These are phyloP conservation scores for Pythium diclinum DNA, from an alignment of 352 stramenopile species.

Conservation along the genomic window DNA sequence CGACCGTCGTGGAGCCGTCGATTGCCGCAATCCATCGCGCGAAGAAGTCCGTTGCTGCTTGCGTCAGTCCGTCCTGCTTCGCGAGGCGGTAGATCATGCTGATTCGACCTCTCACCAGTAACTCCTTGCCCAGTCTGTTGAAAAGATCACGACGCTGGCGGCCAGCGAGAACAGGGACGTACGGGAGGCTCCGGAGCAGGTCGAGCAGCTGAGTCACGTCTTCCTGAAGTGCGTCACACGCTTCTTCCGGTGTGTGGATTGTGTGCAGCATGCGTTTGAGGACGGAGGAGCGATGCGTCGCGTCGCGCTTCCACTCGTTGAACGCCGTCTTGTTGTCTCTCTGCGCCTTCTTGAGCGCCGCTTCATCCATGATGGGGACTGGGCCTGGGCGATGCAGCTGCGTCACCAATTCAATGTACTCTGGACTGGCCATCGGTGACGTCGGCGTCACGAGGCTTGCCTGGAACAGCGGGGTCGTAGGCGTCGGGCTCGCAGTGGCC, in stretches of 20 bases:
- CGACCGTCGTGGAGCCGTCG: background rate
- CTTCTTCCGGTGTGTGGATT: background rate
- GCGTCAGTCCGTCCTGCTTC: background rate
- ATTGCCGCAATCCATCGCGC: background rate
- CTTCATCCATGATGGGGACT: background rate
- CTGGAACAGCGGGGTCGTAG: slow-evolving; percentile 3
- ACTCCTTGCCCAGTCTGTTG: background rate
- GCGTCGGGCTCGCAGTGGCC: background rate
- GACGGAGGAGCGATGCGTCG: background rate
- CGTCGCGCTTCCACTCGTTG: background rate
- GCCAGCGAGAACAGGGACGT: background rate
- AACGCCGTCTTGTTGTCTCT: slow-evolving; percentile 1
- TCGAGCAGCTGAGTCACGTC: background rate
- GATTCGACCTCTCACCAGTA: background rate
- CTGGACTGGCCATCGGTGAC: background rate
- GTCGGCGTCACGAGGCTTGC: slow-evolving; percentile 2
- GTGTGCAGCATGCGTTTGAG: background rate
- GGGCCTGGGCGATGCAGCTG: background rate
- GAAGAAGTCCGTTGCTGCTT: background rate
- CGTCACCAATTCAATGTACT: background rate
- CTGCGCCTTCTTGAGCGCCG: background rate
- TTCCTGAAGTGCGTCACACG: background rate
- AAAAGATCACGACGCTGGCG: background rate
- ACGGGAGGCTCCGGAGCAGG: background rate
- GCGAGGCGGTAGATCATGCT: background rate